Base-by-base conservation (phyloP, 2,329 filamentous ascomycete genomes). In the Elsinoe fawcettii region DNA sequence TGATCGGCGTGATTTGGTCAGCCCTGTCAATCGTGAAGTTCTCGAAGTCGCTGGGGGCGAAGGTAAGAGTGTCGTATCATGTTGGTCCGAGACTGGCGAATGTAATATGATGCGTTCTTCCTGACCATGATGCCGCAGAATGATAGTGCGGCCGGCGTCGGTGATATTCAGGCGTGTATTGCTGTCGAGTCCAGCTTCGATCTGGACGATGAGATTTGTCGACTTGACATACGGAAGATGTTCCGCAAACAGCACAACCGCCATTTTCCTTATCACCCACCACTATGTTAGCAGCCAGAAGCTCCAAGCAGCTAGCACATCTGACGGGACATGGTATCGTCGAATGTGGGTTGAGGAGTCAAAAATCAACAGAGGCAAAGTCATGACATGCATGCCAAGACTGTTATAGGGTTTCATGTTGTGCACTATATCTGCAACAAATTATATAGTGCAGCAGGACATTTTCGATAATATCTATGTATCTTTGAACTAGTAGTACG, bases 401-500 rank as follows among this genome's bases (percentile, higher is more conserved):
- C 41, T 9, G 12, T 16, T 14, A 51, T 51, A 18, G 27, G 47
- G 47, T 46, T 51, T 20, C 27, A 20, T 25, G 11, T 51, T 16
- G 47, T 46, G 41, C 9, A 46, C 41, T 46, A 23, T 46, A 46
- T 46, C 41, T 27, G 41, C 41, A 23, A 25, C 41, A 14, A 23
- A 46, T 46, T 12, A 11, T 22, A 46, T 16, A 46, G 41, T 4
- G 41, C 23, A 22, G 20, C 6, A 18, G 20, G 16, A 7, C 6
- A 16, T 43, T 8, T 43, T 43, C 14, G n/a, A 22, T 16, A 16
- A 18, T 16, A 18, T 1, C 11, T 43, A 20, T 43, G n/a, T n/a
- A n/a, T n/a, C n/a, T n/a, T 20, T 43, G 39, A 43, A 11, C 23
- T 20, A 55, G 39, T 55, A 59, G 32, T 59, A 59, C 14, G 49